Base-by-base conservation (phyloP, 2,329 filamentous ascomycete genomes). In the Phyllosticta ampelicida region DNA sequence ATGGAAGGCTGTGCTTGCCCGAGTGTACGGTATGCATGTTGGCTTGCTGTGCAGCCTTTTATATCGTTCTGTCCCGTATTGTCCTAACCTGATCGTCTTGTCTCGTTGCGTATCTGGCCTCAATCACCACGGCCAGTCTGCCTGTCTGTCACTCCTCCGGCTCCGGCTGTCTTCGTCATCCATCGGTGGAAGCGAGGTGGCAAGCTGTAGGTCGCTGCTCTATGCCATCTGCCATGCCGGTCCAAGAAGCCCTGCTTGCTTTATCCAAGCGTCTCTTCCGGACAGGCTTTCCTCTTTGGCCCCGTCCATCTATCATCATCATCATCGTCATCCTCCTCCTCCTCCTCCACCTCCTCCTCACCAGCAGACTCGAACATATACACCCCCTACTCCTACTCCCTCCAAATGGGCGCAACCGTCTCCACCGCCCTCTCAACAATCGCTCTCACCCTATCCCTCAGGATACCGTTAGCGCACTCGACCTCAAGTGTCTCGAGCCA, bases 401-500 rank as follows among this genome's bases (percentile, higher is more conserved):
- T 51, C 77, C 77, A 79, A 61, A 94, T 77, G 51, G 87, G 87
- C 52, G 88, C 87, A 13, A 91, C 89, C 23, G 90, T 88, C 76
- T 96, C 91, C 2, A 92, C 86, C 0, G 88, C 91, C 63, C 90
- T 80, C 71, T 97, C 92, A 10, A 96, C 88, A 9, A 99, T 90
- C 1, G 89, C 90, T 65, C 87, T 82, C 5, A 99, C 89, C 60
- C 94, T 80, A 71, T 95, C 92, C 52, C 85, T 85, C 67, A 96
- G 82, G 18, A 89, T 83, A 62, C 84, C 83, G 63, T 90, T 90
- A 57, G 76, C 76, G 70, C 90, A 95, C 73, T 97, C 94, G 4
- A 99, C 88, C 65, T 95, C 90, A 51, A 97, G 73, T 64, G 88
- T 84, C 77, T 97, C 94, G 48, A 99, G 76, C 91, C 92, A 97